Evolutionary conservation across 1,284 basidiomycete species (phyloP).

Genomic region (Neolentinus lepideus): DNA sequence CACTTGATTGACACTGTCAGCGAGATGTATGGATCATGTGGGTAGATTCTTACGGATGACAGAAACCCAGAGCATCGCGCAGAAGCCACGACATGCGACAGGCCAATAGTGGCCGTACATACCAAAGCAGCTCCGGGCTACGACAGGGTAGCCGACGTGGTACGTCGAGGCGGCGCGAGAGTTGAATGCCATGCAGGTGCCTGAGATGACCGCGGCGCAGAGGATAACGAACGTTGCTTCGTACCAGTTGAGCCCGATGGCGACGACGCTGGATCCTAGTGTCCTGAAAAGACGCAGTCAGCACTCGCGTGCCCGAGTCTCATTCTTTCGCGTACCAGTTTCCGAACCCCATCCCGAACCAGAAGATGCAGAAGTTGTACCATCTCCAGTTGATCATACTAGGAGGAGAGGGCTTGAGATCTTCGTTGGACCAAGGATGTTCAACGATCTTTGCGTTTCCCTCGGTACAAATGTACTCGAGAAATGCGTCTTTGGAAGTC

Average conservation of each 20-base stretch:
- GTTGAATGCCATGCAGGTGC: conserved; percentile 22
- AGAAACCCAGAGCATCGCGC: conserved; percentile 35
- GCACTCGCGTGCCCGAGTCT: neutral
- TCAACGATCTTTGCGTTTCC: conserved; percentile 10
- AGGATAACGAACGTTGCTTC: conserved; percentile 24
- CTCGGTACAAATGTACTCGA: conserved; percentile 14
- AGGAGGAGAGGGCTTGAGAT: conserved; percentile 17
- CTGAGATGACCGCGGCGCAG: conserved; percentile 20
- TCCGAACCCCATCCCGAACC: conserved; percentile 18
- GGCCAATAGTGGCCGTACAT: conserved; percentile 35
- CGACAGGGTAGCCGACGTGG: conserved; percentile 39
- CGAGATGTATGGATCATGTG: conserved; percentile 10
- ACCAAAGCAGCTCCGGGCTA: conserved; percentile 35
- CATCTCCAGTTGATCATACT: conserved; percentile 16
- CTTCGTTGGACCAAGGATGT: conserved; percentile 17
- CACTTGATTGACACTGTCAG: conserved; percentile 7
- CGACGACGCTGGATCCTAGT: conserved; percentile 18
- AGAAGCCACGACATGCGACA: conserved; percentile 34
- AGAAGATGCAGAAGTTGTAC: conserved; percentile 19
- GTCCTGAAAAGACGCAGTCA: conserved; percentile 7
- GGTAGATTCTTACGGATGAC: conserved; percentile 17
- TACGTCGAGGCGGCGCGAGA: conserved; percentile 34
- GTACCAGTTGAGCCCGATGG: conserved; percentile 24
- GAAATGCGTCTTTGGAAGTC: conserved; percentile 12
- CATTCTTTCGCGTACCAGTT: conserved; percentile 12